A percentile compares a stretch with the other conserved stretches of the same genome.
phyloP scores from a whole-genome alignment of 164 flowering plant genomes.

The Saururus chinensis region DNA sequence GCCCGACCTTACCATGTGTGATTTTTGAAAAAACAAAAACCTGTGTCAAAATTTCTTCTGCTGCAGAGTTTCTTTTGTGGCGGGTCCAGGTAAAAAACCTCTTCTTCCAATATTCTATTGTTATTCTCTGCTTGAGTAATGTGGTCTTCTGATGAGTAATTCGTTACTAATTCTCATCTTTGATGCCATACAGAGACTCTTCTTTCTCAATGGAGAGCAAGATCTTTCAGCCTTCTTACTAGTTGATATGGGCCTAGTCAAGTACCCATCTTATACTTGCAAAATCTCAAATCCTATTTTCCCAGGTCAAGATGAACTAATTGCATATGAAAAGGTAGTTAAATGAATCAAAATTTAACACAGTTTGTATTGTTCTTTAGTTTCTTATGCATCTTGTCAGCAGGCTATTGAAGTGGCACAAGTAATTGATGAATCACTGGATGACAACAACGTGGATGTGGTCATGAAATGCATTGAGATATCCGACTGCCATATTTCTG shows the following conservation, averaged over 20 bases:
- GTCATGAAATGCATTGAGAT: slow-evolving; percentile 53
- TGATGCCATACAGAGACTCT: slow-evolving; percentile 59
- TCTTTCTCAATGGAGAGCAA: slow-evolving; percentile 86
- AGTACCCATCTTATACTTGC: slow-evolving; percentile 80
- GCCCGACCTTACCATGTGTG: slow-evolving; percentile 35
- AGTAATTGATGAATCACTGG: slow-evolving; percentile 74
- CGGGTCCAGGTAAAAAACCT: slow-evolving; percentile 58
- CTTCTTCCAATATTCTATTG: background rate
- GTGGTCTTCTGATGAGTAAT: background rate
- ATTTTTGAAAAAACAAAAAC: slow-evolving; percentile 38
- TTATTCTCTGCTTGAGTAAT: background rate
- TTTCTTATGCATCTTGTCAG: slow-evolving; percentile 1
- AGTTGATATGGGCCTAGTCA: slow-evolving; percentile 72
- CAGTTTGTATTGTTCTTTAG: slow-evolving; percentile 2
- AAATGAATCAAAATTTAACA: background rate
- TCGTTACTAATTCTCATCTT: background rate
- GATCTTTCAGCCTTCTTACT: slow-evolving; percentile 76
- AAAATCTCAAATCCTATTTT: slow-evolving; percentile 47
- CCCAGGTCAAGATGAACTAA: slow-evolving; percentile 37
- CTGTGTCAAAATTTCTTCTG: slow-evolving; percentile 48
- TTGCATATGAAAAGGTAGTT: slow-evolving; percentile 79
- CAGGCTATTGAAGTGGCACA: slow-evolving; percentile 95
- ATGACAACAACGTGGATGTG: slow-evolving; percentile 35
- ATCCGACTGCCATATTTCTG: slow-evolving; percentile 43
- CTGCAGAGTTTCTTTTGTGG: slow-evolving; percentile 74